These are phyloP conservation scores for Cytospora chrysosperma DNA, from an alignment of 2,329 filamentous ascomycete genomes.

Conservation along the genomic window DNA sequence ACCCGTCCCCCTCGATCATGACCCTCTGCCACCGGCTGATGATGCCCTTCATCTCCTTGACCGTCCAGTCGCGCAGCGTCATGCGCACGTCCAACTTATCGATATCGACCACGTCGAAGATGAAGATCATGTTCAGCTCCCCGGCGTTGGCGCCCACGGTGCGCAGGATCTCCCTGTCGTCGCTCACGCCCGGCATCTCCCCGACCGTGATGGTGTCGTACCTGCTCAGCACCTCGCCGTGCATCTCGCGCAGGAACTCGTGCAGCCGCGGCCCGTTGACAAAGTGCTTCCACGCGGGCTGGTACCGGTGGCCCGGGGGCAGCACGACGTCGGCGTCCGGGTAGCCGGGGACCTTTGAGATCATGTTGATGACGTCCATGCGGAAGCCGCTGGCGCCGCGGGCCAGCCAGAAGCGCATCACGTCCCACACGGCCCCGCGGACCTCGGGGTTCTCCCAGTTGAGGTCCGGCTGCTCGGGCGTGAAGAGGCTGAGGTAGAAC, in stretches of 20 bases:
- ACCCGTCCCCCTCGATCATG: constrained; percentile 59
- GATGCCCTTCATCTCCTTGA: constrained; percentile 51
- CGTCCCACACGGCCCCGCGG: constrained; percentile 63
- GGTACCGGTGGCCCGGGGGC: constrained; percentile 10
- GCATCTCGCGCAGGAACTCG: constrained; percentile 22
- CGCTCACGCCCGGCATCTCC: constrained; percentile 21
- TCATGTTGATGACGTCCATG: constrained; percentile 38
- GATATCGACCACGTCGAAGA: constrained; percentile 58
- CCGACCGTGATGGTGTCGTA: constrained; percentile 23
- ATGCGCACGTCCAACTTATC: constrained; percentile 21
- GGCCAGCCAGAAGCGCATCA: constrained; percentile 73
- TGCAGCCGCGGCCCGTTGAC: constrained; percentile 23
- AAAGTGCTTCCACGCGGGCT: constrained; percentile 15
- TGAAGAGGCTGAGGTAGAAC: constrained; percentile 68
- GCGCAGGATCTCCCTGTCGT: constrained; percentile 16
- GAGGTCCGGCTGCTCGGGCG: constrained; percentile 69
- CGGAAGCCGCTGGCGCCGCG: constrained; percentile 66
- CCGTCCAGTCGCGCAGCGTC: constrained; percentile 38
- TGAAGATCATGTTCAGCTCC: constrained; percentile 71
- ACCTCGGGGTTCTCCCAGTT: constrained; percentile 73
- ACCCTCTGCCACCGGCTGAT: constrained; percentile 59
- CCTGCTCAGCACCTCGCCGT: constrained; percentile 12
- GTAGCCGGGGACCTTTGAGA: constrained; percentile 16
- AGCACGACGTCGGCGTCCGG: constrained; percentile 19
- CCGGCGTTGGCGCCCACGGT: constrained; percentile 41